Base-by-base conservation (phyloP, 306 rosid genomes). In the Macrotyloma uniflorum region DNA sequence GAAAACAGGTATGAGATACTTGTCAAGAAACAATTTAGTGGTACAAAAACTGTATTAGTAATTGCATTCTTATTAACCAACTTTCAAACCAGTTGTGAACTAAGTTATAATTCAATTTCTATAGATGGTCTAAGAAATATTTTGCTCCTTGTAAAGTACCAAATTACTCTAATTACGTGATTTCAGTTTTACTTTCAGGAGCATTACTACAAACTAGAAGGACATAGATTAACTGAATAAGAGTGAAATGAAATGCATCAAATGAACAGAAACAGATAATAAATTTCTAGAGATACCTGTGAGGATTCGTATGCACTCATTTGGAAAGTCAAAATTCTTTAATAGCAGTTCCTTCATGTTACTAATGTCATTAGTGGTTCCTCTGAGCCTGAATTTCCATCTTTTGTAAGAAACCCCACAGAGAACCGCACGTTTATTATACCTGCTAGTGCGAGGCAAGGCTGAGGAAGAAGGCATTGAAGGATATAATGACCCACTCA, bases 371-470 rank as follows among this genome's bases (percentile, higher is more conserved):
- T 92, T 90, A 3, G 76, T 26, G n/a, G 91, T 81, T 45, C 98
- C 97, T 54, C 70, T 83, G 81, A 92, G 92, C 75, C 26, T 85
- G 82, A 74, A 82, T 72, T 87, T 94, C 64, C 24, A 36, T 11
- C 66, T 40, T 54, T 64, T 78, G 84, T 94, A 92, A 24, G 91
- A 80, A 70, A 92, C 91, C 33, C 93, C 98, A 65, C 94, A 89
- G 12, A 92, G 94, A 87, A 94, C 86, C 1, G 97, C 98, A 0
- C 97, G 89, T 83, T 88, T 94, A 28, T 63, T 80, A 53, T 70
- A 11, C 38, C 83, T 74, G 16, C 40, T 22, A 4, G 68, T 65
- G 16, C 55, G 14, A 3, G 73, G 42, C 62, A 71, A 55, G 76
- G 68, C 19, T 28, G 66, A 63, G 28, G 79, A 50, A 30, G 35